phyloP scores from a whole-genome alignment of 139 green algal genomes.

The Chlamydomonas eustigma region DNA sequence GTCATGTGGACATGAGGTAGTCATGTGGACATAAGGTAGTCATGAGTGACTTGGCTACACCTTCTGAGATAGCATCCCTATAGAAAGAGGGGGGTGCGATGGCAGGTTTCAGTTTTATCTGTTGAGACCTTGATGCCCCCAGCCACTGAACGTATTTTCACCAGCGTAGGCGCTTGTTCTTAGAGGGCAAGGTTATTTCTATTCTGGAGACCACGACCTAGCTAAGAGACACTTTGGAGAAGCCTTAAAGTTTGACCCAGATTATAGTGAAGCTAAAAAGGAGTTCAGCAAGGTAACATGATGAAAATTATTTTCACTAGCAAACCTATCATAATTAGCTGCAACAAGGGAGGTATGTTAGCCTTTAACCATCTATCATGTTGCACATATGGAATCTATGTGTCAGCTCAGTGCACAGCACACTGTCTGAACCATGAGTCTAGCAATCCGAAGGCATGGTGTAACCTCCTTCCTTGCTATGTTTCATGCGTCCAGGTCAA shows the following conservation, averaged over 20 bases:
- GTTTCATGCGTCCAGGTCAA: constrained; percentile 39
- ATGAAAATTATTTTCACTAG: not conserved
- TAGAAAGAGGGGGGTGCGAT: too few relatives aligned
- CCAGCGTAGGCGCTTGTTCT: constrained; percentile 50
- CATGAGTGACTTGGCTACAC: too few relatives aligned
- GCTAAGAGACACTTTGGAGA: constrained; percentile 55
- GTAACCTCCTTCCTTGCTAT: too few relatives aligned
- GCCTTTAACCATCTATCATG: not conserved
- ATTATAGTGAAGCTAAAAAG: constrained; percentile 33
- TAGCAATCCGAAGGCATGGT: not conserved
- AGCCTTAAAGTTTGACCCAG: constrained; percentile 62
- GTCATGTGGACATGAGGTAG: too few relatives aligned
- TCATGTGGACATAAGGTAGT: too few relatives aligned
- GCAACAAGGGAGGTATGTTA: too few relatives aligned
- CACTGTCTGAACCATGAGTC: not conserved
- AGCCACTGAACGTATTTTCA: too few relatives aligned
- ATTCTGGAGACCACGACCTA: constrained; percentile 46
- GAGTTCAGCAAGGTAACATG: constrained; percentile 49
- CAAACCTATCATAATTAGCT: not conserved
- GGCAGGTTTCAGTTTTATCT: too few relatives aligned
- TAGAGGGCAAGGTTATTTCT: constrained; percentile 53
- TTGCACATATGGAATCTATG: not conserved
- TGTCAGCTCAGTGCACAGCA: not conserved
- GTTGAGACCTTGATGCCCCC: not conserved
- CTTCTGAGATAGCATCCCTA: too few relatives aligned